A percentile compares a stretch with the other conserved stretches of the same genome.
Conservation (phyloP, 192 early-diverging fungal genomes). For the Podila verticillata region DNA sequence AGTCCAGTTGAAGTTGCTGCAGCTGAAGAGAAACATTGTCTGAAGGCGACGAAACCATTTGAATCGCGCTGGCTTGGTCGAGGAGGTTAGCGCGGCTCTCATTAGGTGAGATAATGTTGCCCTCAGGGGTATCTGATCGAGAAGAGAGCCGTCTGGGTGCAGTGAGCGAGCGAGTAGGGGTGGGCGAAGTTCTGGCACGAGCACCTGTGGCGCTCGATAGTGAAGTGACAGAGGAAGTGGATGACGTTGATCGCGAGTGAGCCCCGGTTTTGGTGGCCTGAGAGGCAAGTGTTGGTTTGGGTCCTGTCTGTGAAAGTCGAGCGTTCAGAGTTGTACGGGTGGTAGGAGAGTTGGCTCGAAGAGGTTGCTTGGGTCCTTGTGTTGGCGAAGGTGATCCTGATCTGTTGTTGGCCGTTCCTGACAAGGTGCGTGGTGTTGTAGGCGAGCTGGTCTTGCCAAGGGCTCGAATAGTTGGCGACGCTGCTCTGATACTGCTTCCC, state of each 20-base stretch:
- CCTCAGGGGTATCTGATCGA: conserved; percentile 38
- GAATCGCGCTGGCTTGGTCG: conserved; percentile 38
- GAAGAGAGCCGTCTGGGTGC: conserved; percentile 36
- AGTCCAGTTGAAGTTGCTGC: conserved; percentile 70
- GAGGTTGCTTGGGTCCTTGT: conserved; percentile 12
- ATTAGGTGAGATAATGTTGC: conserved; percentile 18
- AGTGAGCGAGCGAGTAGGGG: conserved; percentile 22
- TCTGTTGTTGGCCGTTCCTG: conserved; percentile 15
- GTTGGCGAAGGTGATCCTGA: conserved; percentile 44
- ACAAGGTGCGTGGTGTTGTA: conserved; percentile 17
- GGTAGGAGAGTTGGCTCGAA: conserved; percentile 24
- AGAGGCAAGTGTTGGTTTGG: conserved; percentile 21
- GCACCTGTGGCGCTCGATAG: conserved; percentile 29
- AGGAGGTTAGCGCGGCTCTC: conserved; percentile 31
- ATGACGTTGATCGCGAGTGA: conserved; percentile 33
- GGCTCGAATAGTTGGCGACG: conserved; percentile 29
- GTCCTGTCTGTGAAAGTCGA: conserved; percentile 20
- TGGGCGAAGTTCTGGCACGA: conserved; percentile 27
- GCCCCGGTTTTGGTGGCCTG: conserved; percentile 7
- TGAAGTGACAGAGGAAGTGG: conserved; percentile 45
- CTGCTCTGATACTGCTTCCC: conserved; percentile 10
- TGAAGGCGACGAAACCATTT: conserved; percentile 12
- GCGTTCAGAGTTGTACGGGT: conserved; percentile 1
- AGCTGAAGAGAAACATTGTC: conserved; percentile 40
- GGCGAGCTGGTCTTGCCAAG: conserved; percentile 28